phyloP scores from a whole-genome alignment of 768 basidiomycete genomes.

The Coprinopsis sp. region DNA sequence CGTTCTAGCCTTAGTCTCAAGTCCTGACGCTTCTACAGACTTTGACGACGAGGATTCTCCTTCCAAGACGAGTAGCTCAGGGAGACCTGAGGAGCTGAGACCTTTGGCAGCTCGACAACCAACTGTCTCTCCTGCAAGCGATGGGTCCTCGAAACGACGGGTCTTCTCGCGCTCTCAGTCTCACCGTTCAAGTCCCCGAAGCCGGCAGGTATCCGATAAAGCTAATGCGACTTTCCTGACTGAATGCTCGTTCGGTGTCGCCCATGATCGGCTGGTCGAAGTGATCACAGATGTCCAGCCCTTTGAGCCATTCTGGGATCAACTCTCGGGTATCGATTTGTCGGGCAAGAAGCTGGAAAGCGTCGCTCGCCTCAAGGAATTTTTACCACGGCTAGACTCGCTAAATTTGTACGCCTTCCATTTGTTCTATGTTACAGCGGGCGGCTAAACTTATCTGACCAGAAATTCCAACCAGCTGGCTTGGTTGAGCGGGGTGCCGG shows the following conservation, averaged over 20 bases:
- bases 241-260: conserved; percentile 92
- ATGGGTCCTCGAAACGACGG: conserved; percentile 26
- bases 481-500: conserved; percentile 78
- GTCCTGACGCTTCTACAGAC: conserved; percentile 21
- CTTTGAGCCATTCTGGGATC: conserved; percentile 93
- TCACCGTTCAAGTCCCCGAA: conserved; percentile 25
- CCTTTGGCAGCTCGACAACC: conserved; percentile 41
- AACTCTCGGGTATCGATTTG: conserved; percentile 69
- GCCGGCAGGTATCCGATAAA: conserved; percentile 26
- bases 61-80: conserved; percentile 47
- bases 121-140: conserved; percentile 21
- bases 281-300: conserved; percentile 94
- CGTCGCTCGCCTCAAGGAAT: conserved; percentile 81
- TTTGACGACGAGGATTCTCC: conserved; percentile 49
- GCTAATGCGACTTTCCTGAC: conserved; percentile 67
- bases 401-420: conserved; percentile 62
- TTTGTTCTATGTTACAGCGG: conserved; percentile 6
- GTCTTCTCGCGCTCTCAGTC: conserved; percentile 43
- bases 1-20: conserved; percentile 8
- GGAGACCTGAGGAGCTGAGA: conserved; percentile 44
- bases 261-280: conserved; percentile 87
- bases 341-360: conserved; percentile 71
- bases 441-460: conserved; percentile 12
- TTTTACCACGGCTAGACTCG: conserved; percentile 74
- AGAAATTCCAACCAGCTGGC: conserved; percentile 72